Base-by-base conservation (phyloP, 495 filamentous ascomycete species). In the Tuber microsphaerosporum region DNA sequence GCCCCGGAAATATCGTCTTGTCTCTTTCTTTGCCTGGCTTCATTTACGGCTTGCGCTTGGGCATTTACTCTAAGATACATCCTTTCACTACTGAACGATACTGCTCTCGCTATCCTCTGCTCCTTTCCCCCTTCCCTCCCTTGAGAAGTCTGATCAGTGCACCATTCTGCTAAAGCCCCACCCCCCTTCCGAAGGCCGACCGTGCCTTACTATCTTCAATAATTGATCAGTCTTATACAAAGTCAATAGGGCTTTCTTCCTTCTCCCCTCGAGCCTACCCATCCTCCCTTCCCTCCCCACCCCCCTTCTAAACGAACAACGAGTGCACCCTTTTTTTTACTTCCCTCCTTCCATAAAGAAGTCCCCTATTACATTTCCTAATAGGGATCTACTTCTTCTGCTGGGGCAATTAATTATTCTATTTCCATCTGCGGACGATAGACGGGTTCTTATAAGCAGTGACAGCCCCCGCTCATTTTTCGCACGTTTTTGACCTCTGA, bases 401-500 rank as follows among this genome's bases (percentile, higher is more conserved):
- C 61, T 71, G 39, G 70, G 77, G 73, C 56, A 78, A 69, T 45
- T 73, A 73, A 73, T 75, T 56, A 68, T 75, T 73, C 69, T 72
- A 75, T 79, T 31, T 65, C 56, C 26, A 5, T 65, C 56, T 65
- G 31, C 26, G 5, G 14, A 1, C 56, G 56, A 17, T 14, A 61
- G 75, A 71, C 70, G 37, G 26, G 31, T 72, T 75, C 70, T 73
- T 76, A 75, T 78, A 78, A 78, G 74, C 76, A 71, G 74, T 71
- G 74, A 76, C 71, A 76, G 76, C 76, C 70, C 76, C 71, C 71
- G 70, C 74, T 43, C 74, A n/a, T 65, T 56, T 56, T 56, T 56
- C 48, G 22, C 48, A 56, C 48, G n/a, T 22, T 56, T 56, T 65
- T 2, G 56, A 65, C 34, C 56, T 17, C 16, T 34, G 26, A 65